phyloP scores from a whole-genome alignment of 495 filamentous ascomycete genomes.

The Paragyromitra xinjiangensis region DNA sequence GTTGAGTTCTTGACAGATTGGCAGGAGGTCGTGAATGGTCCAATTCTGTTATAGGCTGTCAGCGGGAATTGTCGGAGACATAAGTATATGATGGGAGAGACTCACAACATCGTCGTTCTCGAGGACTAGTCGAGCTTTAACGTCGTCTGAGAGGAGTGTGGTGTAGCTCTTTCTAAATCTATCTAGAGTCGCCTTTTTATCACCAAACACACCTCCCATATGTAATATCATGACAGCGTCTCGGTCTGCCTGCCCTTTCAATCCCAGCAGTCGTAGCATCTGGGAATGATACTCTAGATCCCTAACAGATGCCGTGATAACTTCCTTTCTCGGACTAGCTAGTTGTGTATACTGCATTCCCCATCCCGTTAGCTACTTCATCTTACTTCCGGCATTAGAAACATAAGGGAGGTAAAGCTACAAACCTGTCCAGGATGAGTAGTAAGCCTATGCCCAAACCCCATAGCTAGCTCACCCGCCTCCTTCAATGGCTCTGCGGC shows the following conservation, averaged over 20 bases:
- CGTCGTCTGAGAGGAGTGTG: conserved; percentile 66
- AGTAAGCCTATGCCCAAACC: conserved; percentile 84
- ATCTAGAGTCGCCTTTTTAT: conserved; percentile 81
- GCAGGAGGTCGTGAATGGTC: conserved; percentile 89
- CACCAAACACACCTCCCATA: conserved; percentile 91
- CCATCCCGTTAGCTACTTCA: conserved; percentile 11
- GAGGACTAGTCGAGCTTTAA: conserved; percentile 84
- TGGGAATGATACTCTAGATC: conserved; percentile 93
- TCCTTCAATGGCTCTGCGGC: conserved; percentile 79
- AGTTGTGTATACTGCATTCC: conserved; percentile 80
- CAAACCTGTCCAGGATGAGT: conserved; percentile 85
- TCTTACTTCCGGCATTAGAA: conserved; percentile 3
- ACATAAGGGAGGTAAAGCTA: neutral
- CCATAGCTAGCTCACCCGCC: conserved; percentile 77
- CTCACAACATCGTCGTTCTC: conserved; percentile 89
- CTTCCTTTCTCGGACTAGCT: conserved; percentile 77
- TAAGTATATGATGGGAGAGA: neutral
- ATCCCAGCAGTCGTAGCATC: conserved; percentile 76
- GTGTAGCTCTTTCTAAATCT: conserved; percentile 84
- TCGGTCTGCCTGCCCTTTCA: conserved; percentile 81
- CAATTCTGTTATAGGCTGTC: conserved; percentile 61
- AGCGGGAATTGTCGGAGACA: neutral
- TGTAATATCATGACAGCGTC: conserved; percentile 96
- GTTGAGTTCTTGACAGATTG: conserved; percentile 89
- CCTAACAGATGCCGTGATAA: conserved; percentile 76